A percentile compares a stretch with the other conserved stretches of the same genome.
Conservation (phyloP, 495 filamentous ascomycete genomes). For the Aspergillus olivimuriae region DNA sequence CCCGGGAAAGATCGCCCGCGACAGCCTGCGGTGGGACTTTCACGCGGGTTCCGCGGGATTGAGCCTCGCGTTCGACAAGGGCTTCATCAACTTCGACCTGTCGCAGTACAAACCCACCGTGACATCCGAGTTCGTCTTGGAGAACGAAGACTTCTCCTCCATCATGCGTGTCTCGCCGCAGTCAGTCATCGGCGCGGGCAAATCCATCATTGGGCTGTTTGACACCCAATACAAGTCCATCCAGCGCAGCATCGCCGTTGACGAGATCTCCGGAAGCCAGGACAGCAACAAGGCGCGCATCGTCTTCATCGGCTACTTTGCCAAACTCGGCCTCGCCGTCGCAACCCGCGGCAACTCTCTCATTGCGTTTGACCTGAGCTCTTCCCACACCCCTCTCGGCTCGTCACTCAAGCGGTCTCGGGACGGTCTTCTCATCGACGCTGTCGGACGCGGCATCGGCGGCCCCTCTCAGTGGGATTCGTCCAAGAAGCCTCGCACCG, state of each 20-base stretch:
- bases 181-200: slow-evolving; percentile 38
- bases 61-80: slow-evolving; percentile 37
- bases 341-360: slow-evolving; percentile 51
- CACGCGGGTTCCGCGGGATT: slow-evolving; percentile 38
- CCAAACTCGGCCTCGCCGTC: slow-evolving; percentile 55
- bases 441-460: slow-evolving; percentile 53
- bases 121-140: slow-evolving; percentile 37
- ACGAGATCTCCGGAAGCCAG: slow-evolving; percentile 30
- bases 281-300: slow-evolving; percentile 14
- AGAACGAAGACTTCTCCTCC: slow-evolving; percentile 34
- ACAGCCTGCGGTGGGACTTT: slow-evolving; percentile 37
- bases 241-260: slow-evolving; percentile 47
- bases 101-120: slow-evolving; percentile 39
- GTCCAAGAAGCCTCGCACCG: slow-evolving; percentile 31
- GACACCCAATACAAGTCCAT: slow-evolving; percentile 63
- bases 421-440: slow-evolving; percentile 63
- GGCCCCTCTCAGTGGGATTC: slow-evolving; percentile 31
- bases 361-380: slow-evolving; percentile 58
- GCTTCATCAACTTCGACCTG: slow-evolving; percentile 39
- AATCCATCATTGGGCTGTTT: slow-evolving; percentile 49
- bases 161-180: slow-evolving; percentile 42
- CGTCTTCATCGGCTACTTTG: slow-evolving; percentile 53
- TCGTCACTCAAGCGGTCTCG: slow-evolving; percentile 54
- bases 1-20: slow-evolving; percentile 17
- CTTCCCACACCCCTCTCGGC: slow-evolving; percentile 37